Base-by-base conservation (phyloP, 306 rosid genomes). In the Albizia julibrissin region DNA sequence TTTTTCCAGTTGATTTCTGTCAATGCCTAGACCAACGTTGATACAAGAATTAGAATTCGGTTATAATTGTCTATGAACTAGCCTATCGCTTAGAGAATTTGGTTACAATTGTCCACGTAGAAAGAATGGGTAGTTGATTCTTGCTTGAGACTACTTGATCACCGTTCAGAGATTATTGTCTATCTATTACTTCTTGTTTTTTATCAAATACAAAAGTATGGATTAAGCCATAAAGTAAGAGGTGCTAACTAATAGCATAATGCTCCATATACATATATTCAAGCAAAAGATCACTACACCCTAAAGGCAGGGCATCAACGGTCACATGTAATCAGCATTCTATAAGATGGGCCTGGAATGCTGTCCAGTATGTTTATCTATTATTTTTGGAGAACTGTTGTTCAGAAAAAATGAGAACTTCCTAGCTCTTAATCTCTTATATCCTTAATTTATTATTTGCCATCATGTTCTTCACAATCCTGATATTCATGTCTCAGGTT, bases 401-500 rank as follows among this genome's bases (percentile, higher is more conserved):
- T 18, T 54, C 24, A 19, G 61, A 21, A 54, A 24, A 39, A 50
- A 69, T 29, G 61, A 61, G 50, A 46, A 64, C 33, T n/a, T 72
- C 50, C 58, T 72, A 39, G 80, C 77, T 73, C 40, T 37, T 37
- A 37, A 37, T 37, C 70, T 43, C 8, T 34, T 73, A 22, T 56
- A 58, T 56, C 74, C 84, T 72, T 13, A 75, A n/a, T 37, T 64
- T 71, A 34, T 74, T 74, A 46, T 70, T 65, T 59, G 72, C 43
- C 67, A 18, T 69, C 16, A 22, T 6, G 43, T 81, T 80, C 80
- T 82, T 14, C 62, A 69, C 18, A 21, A 22, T 75, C 33, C 29
- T 22, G 67, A 33, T 66, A 43, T 62, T 27, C 71, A 34, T 64
- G 50, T 84, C 78, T 79, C 90, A 94, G 97, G 86, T 87, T 93